Base-by-base conservation (phyloP, 2,329 filamentous ascomycete genomes). In the Tolypocladium amazonense region DNA sequence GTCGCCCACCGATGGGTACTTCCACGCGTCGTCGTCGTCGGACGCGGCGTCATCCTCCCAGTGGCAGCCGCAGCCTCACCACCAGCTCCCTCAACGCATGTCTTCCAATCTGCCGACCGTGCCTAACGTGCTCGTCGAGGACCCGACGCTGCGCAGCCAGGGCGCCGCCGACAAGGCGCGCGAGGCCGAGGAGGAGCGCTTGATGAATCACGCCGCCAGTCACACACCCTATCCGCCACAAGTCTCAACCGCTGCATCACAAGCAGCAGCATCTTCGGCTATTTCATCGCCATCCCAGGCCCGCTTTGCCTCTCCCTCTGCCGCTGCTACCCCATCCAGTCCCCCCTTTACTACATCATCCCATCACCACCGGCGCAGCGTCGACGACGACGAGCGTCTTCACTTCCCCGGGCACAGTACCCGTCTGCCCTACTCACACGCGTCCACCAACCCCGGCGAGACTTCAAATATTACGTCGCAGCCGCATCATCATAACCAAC, bases 1-100 rank as follows among this genome's bases (percentile, higher is more conserved):
- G 59, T 81, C 79, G 37, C 79, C 79, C 45, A 76, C 78, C n/a
- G 77, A 82, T 62, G 79, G 79, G 41, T 81, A 80, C 73, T 82
- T 82, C 67, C 72, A 74, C 65, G 71, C 72, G 67, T 75, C 75
- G 35, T 73, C 71, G 59, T 62, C 62, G 57, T 65, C 65, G 25
- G 64, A 73, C 65, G 71, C 72, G 67, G 74, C 75, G 37, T 73
- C 71, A 59, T 62, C 62, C 56, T 66, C 61, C 11, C 63, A 58
- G 33, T 60, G 58, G 15, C 62, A 61, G 27, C 63, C 61, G 25
- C 53, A 60, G 54, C 62, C 61, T 62, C 64, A 60, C 60, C 63
- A 68, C 60, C 64, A 62, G 59, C 63, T 61, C 59, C 63, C 60
- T 59, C 67, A 64, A 56, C 65, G 63, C 61, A 59, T 65, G 38